Conservation (phyloP, 768 basidiomycete species). For the Crassisporium funariophilum region DNA sequence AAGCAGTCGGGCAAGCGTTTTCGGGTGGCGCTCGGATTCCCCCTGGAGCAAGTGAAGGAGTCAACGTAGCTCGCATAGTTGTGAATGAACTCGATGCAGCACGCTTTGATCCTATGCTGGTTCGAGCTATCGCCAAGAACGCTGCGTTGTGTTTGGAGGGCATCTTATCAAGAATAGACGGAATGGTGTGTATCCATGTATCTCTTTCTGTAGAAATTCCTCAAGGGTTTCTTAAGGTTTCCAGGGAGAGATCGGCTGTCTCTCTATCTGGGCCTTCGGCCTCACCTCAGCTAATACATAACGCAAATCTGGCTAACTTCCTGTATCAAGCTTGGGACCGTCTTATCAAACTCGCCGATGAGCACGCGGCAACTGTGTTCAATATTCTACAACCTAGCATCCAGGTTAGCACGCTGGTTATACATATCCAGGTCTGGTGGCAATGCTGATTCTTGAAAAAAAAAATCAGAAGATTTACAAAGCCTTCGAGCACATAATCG, state of each 20-base stretch:
- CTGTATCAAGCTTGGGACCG: slow-evolving; percentile 77
- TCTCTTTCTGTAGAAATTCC: background rate
- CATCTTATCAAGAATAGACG: slow-evolving; percentile 63
- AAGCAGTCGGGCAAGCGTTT: slow-evolving; percentile 77
- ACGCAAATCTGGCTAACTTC: slow-evolving; percentile 77
- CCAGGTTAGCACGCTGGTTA: slow-evolving; percentile 44
- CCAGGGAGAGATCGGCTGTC: slow-evolving; percentile 77
- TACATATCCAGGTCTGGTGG: background rate
- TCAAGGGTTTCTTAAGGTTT: slow-evolving; percentile 46
- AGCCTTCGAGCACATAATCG: slow-evolving; percentile 57
- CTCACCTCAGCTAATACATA: slow-evolving; percentile 76
- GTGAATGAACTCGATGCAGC: slow-evolving; percentile 94
- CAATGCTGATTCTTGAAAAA: background rate
- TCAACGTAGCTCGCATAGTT: slow-evolving; percentile 72
- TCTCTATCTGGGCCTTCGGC: slow-evolving; percentile 75
- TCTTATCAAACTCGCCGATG: slow-evolving; percentile 64
- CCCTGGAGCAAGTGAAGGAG: slow-evolving; percentile 76
- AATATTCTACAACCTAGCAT: slow-evolving; percentile 56
- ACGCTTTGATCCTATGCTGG: slow-evolving; percentile 88
- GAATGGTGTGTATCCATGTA: slow-evolving; percentile 52
- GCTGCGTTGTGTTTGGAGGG: slow-evolving; percentile 69
- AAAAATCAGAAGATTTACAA: slow-evolving; percentile 47
- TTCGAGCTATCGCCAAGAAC: slow-evolving; percentile 77
- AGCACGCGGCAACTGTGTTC: slow-evolving; percentile 65
- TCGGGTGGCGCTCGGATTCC: slow-evolving; percentile 68